Percentiles rank a stretch among this genome's conserved stretches.
Evolutionary conservation across 306 rosid genomes (phyloP).

Genomic region (Lagenaria siceraria): DNA sequence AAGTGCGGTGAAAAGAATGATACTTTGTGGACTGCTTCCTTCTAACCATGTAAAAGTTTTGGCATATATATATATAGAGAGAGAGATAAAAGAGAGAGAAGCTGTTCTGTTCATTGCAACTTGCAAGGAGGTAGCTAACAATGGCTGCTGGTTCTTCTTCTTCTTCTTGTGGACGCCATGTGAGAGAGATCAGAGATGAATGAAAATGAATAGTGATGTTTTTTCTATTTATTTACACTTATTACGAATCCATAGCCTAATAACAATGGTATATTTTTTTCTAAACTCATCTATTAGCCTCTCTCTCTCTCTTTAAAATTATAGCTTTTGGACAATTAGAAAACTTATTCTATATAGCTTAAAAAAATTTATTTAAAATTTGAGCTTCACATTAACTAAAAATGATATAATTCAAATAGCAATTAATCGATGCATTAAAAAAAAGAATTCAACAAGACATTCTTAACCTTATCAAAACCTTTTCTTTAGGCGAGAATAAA

Average conservation of each 20-base stretch:
- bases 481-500: too few species aligned
- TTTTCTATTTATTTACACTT: too few species aligned
- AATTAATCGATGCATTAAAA: too few species aligned
- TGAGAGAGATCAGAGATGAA: not conserved
- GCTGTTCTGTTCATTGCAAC: not conserved
- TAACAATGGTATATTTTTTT: not conserved
- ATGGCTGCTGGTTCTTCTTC: not conserved
- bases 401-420: too few species aligned
- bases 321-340: too few species aligned
- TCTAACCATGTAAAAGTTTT: not conserved
- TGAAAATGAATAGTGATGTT: not conserved
- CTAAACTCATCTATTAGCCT: too few species aligned
- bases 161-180: not conserved
- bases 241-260: not conserved
- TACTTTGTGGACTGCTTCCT: not conserved
- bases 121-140: not conserved
- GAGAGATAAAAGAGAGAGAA: not conserved
- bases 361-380: too few species aligned
- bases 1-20: constrained; percentile 6
- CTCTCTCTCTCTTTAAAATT: too few species aligned
- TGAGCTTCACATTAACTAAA: too few species aligned
- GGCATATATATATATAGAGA: not conserved
- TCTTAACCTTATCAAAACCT: too few species aligned
- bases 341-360: too few species aligned
- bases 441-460: too few species aligned